Base-by-base conservation (phyloP, 139 green algal species). In the Diplosphaera chodatii region DNA sequence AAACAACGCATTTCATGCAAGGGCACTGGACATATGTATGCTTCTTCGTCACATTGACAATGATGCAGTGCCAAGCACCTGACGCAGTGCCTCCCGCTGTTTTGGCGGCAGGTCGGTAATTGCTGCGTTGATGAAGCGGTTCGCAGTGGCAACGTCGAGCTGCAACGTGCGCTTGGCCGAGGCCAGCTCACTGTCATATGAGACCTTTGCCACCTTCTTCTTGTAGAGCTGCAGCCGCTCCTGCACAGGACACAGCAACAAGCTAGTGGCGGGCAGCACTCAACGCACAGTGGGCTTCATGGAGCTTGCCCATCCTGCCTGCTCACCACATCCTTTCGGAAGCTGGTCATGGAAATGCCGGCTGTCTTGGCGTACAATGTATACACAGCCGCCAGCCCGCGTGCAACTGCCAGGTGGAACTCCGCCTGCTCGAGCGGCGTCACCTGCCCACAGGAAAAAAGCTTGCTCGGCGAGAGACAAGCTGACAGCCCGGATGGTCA, bases 121-220 rank as follows among this genome's bases (percentile, higher is more conserved):
- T 0, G 86, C 84, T n/a, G 64, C 55, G 3, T 55, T 74, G 63
- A 91, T 91, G 63, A 91, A 91, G 40, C 86, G 71, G 63, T 84
- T 87, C 31, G 84, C 77, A 1, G 76, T 82, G 6, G 72, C 75
- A 34, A 91, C 81, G 28, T 91, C 78, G 23, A 91, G 32, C 18
- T 72, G 33, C 16, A 78, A 32, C 3, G 40, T 72, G 3, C 66
- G 71, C 27, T 70, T 72, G 1, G 67, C 66, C 8, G 75, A 40
- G 1, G 56, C 37, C 27, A 83, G 66, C 41, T 77, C 67, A n/a
- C 68, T 41, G 22, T 77, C 75, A 10, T 74, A 66, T 40, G 34
- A 64, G 20, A 65, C 63, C 65, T 85, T 82, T 25, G 48, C 66
- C 32, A 91, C 73, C 67, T 88, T 89, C 63, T 83, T 83, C 56